phyloP scores from a whole-genome alignment of 2,329 filamentous ascomycete species.

The Gyromitra esculenta region DNA sequence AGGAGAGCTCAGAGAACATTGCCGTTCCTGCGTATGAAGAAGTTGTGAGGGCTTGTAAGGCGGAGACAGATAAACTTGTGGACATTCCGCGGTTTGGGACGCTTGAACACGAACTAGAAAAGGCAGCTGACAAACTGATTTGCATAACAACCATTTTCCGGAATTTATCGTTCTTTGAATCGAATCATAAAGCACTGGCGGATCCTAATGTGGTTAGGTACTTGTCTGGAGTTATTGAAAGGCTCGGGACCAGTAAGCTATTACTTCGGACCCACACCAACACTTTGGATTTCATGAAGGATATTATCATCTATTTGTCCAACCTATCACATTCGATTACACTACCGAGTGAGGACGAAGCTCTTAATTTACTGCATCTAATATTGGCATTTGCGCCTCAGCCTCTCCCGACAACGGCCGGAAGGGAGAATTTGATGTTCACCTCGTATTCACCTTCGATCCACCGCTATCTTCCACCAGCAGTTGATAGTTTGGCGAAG shows the following conservation, averaged over 20 bases:
- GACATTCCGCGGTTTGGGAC: constrained; percentile 79
- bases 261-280: constrained; percentile 83
- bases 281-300: constrained; percentile 97
- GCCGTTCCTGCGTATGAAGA: constrained; percentile 88
- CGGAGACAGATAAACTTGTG: constrained; percentile 76
- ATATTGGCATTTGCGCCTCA: constrained; percentile 87
- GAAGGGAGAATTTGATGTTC: constrained; percentile 74
- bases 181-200: constrained; percentile 79
- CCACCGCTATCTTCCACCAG: constrained; percentile 88
- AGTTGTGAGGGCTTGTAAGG: constrained; percentile 77
- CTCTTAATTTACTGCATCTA: constrained; percentile 85
- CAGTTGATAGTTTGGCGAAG: constrained; percentile 90
- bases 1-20: constrained; percentile 86
- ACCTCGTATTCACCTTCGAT: constrained; percentile 79
- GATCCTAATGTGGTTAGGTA: constrained; percentile 83
- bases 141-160: constrained; percentile 92
- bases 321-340: constrained; percentile 85
- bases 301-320: constrained; percentile 85
- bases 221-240: constrained; percentile 81
- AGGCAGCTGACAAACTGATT: constrained; percentile 84
- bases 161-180: constrained; percentile 86
- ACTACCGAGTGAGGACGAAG: constrained; percentile 86
- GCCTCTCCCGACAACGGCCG: constrained; percentile 70
- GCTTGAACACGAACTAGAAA: constrained; percentile 80
- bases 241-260: constrained; percentile 88